A percentile compares a stretch with the other conserved stretches of the same genome.
Conservation (phyloP, 306 rosid genomes). For the Quercus suber region DNA sequence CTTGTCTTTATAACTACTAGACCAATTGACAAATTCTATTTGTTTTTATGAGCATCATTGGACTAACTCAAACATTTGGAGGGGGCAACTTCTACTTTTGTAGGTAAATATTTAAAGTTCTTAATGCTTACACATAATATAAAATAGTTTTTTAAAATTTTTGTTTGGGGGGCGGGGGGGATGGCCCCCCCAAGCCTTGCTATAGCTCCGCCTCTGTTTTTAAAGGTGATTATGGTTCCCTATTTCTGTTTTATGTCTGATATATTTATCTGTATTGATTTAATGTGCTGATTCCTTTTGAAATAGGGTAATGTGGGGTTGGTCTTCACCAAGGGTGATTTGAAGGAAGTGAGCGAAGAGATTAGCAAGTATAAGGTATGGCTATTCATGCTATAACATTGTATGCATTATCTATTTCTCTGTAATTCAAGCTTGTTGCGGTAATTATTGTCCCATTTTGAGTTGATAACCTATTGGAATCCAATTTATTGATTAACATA, state of each 20-base stretch:
- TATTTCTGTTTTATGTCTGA: neutral
- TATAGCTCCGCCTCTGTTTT: neutral
- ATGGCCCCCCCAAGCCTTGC: no score
- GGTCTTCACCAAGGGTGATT: constrained; percentile 58
- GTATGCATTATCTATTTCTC: neutral
- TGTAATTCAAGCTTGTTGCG: neutral
- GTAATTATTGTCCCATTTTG: neutral
- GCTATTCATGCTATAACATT: neutral
- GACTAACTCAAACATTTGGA: no score
- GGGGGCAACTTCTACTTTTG: no score
- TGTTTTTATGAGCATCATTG: no score
- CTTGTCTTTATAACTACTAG: no score
- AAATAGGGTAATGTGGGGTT: constrained; percentile 54
- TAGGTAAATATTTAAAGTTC: no score
- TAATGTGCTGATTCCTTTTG: neutral
- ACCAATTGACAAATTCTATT: no score
- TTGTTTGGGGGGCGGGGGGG: no score
- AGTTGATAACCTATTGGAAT: neutral
- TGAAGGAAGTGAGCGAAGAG: constrained; percentile 63
- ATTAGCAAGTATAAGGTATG: constrained; percentile 56
- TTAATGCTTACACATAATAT: no score
- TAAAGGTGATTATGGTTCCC: neutral
- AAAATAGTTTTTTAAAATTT: no score
- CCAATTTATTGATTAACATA: neutral
- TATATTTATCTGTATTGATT: neutral